phyloP scores from a whole-genome alignment of 352 stramenopile genomes.

The Globisporangium barbulae region DNA sequence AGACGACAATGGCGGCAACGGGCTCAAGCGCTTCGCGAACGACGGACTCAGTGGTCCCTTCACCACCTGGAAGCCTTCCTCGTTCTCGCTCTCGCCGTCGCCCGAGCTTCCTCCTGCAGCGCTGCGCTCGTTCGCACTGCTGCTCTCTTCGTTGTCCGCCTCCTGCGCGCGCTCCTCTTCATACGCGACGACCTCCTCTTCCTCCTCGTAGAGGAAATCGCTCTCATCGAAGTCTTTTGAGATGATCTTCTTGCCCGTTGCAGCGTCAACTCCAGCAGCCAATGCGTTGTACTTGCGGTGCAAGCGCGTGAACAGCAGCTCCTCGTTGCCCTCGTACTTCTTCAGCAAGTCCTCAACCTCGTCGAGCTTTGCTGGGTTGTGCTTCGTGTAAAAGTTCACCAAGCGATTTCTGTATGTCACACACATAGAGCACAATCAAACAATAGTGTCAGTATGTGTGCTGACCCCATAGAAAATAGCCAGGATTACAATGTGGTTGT shows the following conservation, averaged over 20 bases:
- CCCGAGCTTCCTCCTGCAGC: constrained; percentile 15
- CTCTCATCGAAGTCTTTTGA: constrained; percentile 39
- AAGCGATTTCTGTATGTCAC: constrained; percentile 24
- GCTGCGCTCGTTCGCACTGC: constrained; percentile 17
- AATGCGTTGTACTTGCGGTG: constrained; percentile 80
- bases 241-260: constrained; percentile 23
- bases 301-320: constrained; percentile 70
- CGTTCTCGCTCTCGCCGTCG: constrained; percentile 26
- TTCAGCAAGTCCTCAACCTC: constrained; percentile 60
- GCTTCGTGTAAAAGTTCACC: constrained; percentile 64
- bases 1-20: constrained; percentile 11
- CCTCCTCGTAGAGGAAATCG: constrained; percentile 47
- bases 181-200: constrained; percentile 35
- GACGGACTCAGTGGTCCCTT: constrained; percentile 21
- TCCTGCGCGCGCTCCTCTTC: constrained; percentile 28
- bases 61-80: constrained; percentile 43
- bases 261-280: constrained; percentile 23
- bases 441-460: background rate
- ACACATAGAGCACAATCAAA: constrained; percentile 6
- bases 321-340: constrained; percentile 78
- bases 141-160: constrained; percentile 28
- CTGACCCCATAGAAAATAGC: background rate
- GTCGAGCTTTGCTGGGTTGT: constrained; percentile 67
- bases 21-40: constrained; percentile 14
- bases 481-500: background rate